These are phyloP conservation scores for Boletus patriciae DNA, from an alignment of 768 basidiomycete species.

Conservation along the genomic window DNA sequence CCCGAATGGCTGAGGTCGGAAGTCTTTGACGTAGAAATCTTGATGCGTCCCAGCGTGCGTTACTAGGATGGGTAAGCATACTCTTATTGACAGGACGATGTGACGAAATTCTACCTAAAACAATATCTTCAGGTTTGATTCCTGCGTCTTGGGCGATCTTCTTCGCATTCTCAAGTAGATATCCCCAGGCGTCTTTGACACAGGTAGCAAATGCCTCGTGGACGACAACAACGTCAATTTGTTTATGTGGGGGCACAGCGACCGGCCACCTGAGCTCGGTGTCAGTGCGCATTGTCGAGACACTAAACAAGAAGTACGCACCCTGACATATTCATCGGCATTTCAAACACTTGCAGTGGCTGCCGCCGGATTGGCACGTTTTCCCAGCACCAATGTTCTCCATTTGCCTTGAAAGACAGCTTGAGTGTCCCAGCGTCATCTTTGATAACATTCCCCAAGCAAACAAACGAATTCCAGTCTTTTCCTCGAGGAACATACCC, in stretches of 20 bases:
- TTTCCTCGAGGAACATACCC: conserved; percentile 42
- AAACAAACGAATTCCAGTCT: conserved; percentile 40
- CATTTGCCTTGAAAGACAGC: conserved; percentile 25
- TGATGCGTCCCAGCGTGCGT: conserved; percentile 42
- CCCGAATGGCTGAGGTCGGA: conserved; percentile 23
- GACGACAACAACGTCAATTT: conserved; percentile 40
- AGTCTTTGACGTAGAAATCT: conserved; percentile 42
- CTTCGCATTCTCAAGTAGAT: conserved; percentile 35
- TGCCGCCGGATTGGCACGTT: conserved; percentile 29
- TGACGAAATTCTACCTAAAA: conserved; percentile 37
- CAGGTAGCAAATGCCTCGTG: conserved; percentile 32
- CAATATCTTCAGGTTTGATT: conserved; percentile 43
- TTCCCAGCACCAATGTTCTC: conserved; percentile 42
- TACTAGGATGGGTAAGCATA: conserved; percentile 28
- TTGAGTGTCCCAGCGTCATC: conserved; percentile 29
- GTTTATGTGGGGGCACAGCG: conserved; percentile 37
- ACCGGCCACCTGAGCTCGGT: conserved; percentile 42
- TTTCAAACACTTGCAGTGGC: conserved; percentile 36
- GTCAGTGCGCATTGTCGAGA: not conserved
- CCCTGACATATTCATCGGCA: conserved; percentile 34
- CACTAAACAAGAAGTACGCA: conserved; percentile 21
- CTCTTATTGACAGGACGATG: too few relatives aligned
- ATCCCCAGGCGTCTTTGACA: conserved; percentile 41
- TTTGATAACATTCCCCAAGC: conserved; percentile 40
- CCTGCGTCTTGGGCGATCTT: conserved; percentile 31